Evolutionary conservation across 352 stramenopile species (phyloP).

Genomic region (Phytophthora cajani): DNA sequence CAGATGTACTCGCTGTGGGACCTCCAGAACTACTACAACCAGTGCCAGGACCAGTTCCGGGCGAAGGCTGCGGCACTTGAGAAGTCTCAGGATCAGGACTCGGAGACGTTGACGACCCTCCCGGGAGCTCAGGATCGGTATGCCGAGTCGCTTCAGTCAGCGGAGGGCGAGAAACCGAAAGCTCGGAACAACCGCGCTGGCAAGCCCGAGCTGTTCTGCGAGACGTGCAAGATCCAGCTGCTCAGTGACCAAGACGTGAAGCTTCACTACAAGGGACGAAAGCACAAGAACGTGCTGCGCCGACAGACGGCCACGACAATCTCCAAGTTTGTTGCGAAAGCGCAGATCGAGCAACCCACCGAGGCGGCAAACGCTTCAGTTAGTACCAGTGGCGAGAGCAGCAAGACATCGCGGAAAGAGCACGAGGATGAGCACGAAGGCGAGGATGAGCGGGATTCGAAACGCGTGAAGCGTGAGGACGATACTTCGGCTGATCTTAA

Average conservation of each 20-base stretch:
- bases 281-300: conserved; percentile 84
- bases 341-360: conserved; percentile 20
- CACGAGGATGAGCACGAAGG: conserved; percentile 27
- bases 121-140: conserved; percentile 48
- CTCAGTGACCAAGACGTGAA: conserved; percentile 78
- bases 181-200: conserved; percentile 31
- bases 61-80: conserved; percentile 48
- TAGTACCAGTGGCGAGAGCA: not conserved
- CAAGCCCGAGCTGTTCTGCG: conserved; percentile 68
- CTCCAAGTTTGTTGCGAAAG: conserved; percentile 54
- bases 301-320: conserved; percentile 53
- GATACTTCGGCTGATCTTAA: not conserved
- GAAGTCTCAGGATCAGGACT: conserved; percentile 17
- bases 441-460: conserved; percentile 27
- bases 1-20: conserved; percentile 84
- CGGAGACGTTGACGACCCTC: conserved; percentile 38
- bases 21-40: conserved; percentile 60
- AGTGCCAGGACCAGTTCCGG: conserved; percentile 61
- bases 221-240: conserved; percentile 72
- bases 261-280: conserved; percentile 81
- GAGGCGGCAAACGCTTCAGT: not conserved
- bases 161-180: conserved; percentile 11
- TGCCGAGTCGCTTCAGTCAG: conserved; percentile 23
- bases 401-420: conserved; percentile 10
- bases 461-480: conserved; percentile 38